phyloP scores from a whole-genome alignment of 1,139 yeast species.

The Maudiozyma humilis region DNA sequence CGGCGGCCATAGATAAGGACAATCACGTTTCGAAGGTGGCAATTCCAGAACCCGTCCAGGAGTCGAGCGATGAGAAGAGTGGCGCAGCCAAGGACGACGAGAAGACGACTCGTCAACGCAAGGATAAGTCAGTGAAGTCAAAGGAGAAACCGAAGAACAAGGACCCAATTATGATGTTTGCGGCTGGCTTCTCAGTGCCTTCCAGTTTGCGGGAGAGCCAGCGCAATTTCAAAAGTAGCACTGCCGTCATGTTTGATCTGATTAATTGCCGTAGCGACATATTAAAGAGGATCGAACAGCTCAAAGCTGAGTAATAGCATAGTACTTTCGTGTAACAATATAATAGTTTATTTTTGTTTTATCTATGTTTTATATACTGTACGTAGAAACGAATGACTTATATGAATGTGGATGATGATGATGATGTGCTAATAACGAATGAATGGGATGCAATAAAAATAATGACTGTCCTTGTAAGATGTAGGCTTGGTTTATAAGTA shows the following conservation, averaged over 20 bases:
- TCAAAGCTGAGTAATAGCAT: too few relatives aligned
- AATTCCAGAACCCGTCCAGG: not conserved
- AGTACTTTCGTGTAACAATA: too few relatives aligned
- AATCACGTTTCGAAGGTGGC: not conserved
- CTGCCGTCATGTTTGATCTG: constrained; percentile 19
- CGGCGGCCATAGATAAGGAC: constrained; percentile 11
- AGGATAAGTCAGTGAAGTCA: constrained; percentile 7
- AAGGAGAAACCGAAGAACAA: constrained; percentile 7
- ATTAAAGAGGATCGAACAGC: constrained; percentile 1
- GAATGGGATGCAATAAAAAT: not conserved
- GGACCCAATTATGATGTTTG: constrained; percentile 30
- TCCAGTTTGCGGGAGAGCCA: constrained; percentile 23
- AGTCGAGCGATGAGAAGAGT: constrained; percentile 3
- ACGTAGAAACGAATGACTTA: not conserved
- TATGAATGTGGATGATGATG: not conserved
- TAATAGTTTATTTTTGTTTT: not conserved
- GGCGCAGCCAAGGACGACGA: not conserved
- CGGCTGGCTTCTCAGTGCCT: constrained; percentile 26
- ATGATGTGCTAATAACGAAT: not conserved
- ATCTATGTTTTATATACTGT: not conserved
- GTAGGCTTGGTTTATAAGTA: not conserved
- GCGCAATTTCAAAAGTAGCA: constrained; percentile 20
- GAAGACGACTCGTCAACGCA: not conserved
- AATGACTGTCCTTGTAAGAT: not conserved
- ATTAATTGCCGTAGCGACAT: constrained; percentile 18